Evolutionary conservation across 352 stramenopile genomes (phyloP), one percentile per base, ranked within the genome.

Genomic region (Pythium volutum): DNA sequence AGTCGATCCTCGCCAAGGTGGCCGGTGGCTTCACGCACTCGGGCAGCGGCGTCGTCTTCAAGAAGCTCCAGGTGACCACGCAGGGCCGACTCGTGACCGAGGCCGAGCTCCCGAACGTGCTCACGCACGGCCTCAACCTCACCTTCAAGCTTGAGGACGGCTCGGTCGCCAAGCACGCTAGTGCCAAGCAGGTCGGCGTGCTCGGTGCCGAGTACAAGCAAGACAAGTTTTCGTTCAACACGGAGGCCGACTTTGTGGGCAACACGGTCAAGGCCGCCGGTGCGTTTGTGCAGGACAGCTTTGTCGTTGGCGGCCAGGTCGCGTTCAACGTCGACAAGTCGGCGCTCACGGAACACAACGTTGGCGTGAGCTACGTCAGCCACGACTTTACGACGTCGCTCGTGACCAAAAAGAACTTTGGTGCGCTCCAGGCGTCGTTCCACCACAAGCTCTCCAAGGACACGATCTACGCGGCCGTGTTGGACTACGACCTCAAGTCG

Each of bases 11-110:
- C 26, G 84, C 80, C 62, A 93, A 93, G 77, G 71, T 93, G 54
- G 78, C 78, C 55, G 76, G 81, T 54, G 81, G 76, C 69, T 93
- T 91, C 71, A 89, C 81, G 59, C 81, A 90, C 73, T 62, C 64
- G 39, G 68, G 68, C 43, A 87, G 71, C 56, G 76, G 81, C 45
- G 74, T 91, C 22, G 76, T 88, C 41, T 89, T 91, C 67, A 91
- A 89, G 79, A 93, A 93, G 79, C 78, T 93, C 62, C 84, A 93
- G 76, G 80, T 91, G 58, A 91, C 81, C 33, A 93, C 81, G 20
- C 77, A 89, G 63, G 84, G 84, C 42, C 77, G 80, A n/a, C 60
- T 93, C 43, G 58, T 93, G 34, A 87, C 80, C 38, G 84, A 93
- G 69, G 81, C 79, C 14, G 84, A 93, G 65, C 67, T 90, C 23